These are phyloP conservation scores for Trametopsis cervina DNA, from an alignment of 768 basidiomycete genomes.

Conservation along the genomic window DNA sequence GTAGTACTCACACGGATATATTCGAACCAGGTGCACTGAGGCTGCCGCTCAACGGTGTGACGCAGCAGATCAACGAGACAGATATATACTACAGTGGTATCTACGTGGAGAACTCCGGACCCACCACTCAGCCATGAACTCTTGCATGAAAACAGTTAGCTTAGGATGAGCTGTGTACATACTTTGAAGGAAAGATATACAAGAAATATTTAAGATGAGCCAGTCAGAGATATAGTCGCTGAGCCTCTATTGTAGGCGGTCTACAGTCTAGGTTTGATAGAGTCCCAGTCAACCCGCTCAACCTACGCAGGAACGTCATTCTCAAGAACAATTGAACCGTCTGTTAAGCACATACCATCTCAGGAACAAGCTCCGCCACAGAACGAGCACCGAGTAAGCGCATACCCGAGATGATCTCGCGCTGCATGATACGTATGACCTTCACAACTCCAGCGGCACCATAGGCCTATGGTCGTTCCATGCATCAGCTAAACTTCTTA, in stretches of 20 bases:
- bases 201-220: no score
- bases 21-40: slow-evolving; percentile 13
- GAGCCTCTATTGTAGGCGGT: no score
- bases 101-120: slow-evolving; percentile 18
- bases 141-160: no score
- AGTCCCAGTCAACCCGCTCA: slow-evolving; percentile 60
- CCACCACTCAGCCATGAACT: slow-evolving; percentile 17
- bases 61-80: slow-evolving; percentile 15
- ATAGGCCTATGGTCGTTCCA: slow-evolving; percentile 47
- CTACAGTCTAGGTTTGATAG: slow-evolving; percentile 24
- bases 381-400: slow-evolving; percentile 62
- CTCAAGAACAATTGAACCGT: not conserved
- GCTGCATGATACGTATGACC: slow-evolving; percentile 58
- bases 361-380: slow-evolving; percentile 60
- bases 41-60: slow-evolving; percentile 14
- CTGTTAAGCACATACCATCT: slow-evolving; percentile 52
- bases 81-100: slow-evolving; percentile 16
- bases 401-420: slow-evolving; percentile 77
- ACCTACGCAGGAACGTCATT: slow-evolving; percentile 16
- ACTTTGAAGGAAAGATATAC: not conserved
- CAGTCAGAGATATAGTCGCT: no score
- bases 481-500: not conserved
- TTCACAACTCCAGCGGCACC: slow-evolving; percentile 66
- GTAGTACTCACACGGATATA: not conserved
- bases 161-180: no score